phyloP scores from a whole-genome alignment of 2,329 filamentous ascomycete genomes.

The Didymella arachidicola region DNA sequence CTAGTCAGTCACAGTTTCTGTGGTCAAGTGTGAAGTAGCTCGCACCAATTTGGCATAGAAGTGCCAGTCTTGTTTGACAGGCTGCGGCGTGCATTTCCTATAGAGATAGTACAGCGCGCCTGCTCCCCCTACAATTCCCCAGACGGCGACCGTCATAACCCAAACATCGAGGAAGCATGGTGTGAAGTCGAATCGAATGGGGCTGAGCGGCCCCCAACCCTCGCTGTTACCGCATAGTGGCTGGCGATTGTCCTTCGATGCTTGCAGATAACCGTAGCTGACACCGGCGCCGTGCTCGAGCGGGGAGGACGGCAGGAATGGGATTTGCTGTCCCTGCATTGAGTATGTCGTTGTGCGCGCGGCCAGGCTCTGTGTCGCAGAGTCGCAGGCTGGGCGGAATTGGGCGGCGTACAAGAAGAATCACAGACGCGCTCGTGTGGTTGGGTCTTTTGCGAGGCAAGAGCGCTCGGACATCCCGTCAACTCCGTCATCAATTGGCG shows the following conservation, averaged over 20 bases:
- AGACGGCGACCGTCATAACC: conserved; percentile 78
- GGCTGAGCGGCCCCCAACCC: conserved; percentile 94
- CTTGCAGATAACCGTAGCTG: conserved; percentile 62
- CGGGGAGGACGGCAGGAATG: conserved; percentile 41
- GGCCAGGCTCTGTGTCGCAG: conserved; percentile 39
- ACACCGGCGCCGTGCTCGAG: conserved; percentile 20
- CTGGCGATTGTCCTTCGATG: conserved; percentile 60
- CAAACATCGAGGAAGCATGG: conserved; percentile 96
- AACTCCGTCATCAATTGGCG: conserved; percentile 16
- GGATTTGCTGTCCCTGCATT: conserved; percentile 51
- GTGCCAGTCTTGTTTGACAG: conserved; percentile 83
- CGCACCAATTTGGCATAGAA: conserved; percentile 90
- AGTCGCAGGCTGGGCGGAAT: conserved; percentile 25
- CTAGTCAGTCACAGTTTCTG: conserved; percentile 1
- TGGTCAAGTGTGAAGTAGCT: no score
- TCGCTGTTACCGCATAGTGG: conserved; percentile 87
- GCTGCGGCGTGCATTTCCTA: conserved; percentile 70
- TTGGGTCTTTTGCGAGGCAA: conserved; percentile 18
- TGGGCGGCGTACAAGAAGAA: conserved; percentile 14
- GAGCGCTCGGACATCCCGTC: conserved; percentile 18
- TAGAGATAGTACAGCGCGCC: conserved; percentile 82
- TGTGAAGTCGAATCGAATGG: conserved; percentile 89
- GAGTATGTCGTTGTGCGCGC: conserved; percentile 30
- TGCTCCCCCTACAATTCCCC: conserved; percentile 79
- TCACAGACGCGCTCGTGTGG: conserved; percentile 9